Conservation (phyloP, 2,329 filamentous ascomycete genomes). For the Metarhizium guizhouense region DNA sequence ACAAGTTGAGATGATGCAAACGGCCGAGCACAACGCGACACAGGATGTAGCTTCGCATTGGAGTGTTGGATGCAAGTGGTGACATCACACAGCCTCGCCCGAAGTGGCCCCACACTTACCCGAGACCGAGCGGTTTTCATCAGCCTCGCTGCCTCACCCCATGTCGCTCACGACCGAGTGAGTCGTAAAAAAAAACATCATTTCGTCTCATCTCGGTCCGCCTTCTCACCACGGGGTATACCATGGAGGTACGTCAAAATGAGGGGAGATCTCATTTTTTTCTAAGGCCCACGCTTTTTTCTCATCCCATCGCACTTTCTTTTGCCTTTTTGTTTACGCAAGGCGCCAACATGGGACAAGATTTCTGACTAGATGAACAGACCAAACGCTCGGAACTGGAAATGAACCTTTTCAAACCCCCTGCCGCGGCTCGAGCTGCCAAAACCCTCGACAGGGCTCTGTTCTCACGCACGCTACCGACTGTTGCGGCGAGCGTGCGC, state of each 20-base stretch:
- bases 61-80: background rate
- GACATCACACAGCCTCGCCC: slow-evolving; percentile 1
- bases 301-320: too few species aligned
- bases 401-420: slow-evolving; percentile 64
- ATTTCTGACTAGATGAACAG: background rate
- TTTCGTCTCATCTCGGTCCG: background rate
- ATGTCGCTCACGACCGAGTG: background rate
- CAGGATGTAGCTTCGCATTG: too few species aligned
- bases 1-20: too few species aligned
- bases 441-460: slow-evolving; percentile 73
- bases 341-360: background rate
- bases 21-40: too few species aligned
- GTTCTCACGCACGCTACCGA: slow-evolving; percentile 67
- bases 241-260: slow-evolving; percentile 20
- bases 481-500: slow-evolving; percentile 69
- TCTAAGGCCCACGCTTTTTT: too few species aligned
- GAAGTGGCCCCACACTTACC: background rate
- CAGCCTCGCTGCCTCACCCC: slow-evolving; percentile 16
- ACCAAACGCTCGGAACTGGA: slow-evolving; percentile 19
- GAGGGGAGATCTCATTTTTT: background rate
- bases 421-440: slow-evolving; percentile 65
- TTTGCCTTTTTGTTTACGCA: background rate
- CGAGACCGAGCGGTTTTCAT: slow-evolving; percentile 15
- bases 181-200: background rate
- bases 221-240: background rate